Conservation (phyloP, 306 rosid genomes). For the Vicia villosa region DNA sequence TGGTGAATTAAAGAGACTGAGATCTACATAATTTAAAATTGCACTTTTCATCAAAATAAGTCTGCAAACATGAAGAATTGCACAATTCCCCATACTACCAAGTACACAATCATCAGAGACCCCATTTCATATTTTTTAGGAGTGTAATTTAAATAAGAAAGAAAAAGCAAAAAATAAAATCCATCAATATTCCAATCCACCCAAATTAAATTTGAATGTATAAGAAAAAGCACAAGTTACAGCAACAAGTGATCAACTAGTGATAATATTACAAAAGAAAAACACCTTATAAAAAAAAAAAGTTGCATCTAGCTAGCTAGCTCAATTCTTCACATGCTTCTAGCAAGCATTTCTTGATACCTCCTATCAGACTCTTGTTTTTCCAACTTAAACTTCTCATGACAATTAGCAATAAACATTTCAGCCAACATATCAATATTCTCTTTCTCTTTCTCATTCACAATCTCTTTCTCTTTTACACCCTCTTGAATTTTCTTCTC, state of each 20-base stretch:
- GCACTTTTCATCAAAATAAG: conserved; percentile 13
- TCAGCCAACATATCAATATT: conserved; percentile 74
- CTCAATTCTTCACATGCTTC: conserved; percentile 48
- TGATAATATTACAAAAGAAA: conserved; percentile 16
- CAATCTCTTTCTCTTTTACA: conserved; percentile 26
- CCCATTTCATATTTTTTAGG: too few relatives aligned
- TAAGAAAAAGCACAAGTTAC: conserved; percentile 11
- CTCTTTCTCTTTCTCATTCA: conserved; percentile 82
- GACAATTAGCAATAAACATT: conserved; percentile 82
- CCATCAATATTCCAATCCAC: neutral
- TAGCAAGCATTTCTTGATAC: conserved; percentile 86
- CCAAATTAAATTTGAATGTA: conserved; percentile 26
- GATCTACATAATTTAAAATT: conserved; percentile 29
- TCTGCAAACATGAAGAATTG: conserved; percentile 44
- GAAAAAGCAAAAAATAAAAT: conserved; percentile 26
- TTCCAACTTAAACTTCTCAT: conserved; percentile 87
- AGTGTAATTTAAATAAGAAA: conserved; percentile 36
- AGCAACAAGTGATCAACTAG: conserved; percentile 10
- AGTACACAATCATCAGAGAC: conserved; percentile 56
- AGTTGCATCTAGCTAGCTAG: neutral
- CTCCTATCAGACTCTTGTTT: conserved; percentile 88
- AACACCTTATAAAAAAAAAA: neutral
- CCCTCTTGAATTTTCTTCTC: conserved; percentile 37
- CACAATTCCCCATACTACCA: conserved; percentile 52
- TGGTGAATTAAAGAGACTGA: neutral